Base-by-base conservation (phyloP, 2,329 filamentous ascomycete species). In the Catunica adiposa region DNA sequence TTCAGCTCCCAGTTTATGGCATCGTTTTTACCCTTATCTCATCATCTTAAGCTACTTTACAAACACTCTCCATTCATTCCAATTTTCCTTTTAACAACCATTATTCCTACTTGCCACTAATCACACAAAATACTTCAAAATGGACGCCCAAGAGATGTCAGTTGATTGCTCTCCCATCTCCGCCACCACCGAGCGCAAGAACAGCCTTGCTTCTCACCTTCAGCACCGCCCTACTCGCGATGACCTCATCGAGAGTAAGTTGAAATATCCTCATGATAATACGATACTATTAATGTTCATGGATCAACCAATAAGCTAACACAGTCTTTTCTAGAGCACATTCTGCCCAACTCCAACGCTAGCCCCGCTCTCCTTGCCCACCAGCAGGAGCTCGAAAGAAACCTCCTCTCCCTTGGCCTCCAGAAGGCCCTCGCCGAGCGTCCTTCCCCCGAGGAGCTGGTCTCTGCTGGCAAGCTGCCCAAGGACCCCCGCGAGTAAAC, bases 361-460 rank as follows among this genome's bases (percentile, higher is more conserved):
- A 88, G 89, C 0, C 89, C 89, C 0, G 78, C 83, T 1, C 73
- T 96, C 55, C 82, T 84, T 65, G 87, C 83, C 56, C 80, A 88
- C 60, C 88, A 92, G 68, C 80, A 96, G 44, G 80, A 89, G 68
- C 80, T 96, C 42, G 80, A 89, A 68, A 88, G 83, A 66, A 83
- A 88, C 68, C 95, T 96, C 89, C 79, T 84, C 14, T 84, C 82
- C 58, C 86, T 95, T 67, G 84, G 77, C 56, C 75, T 96, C 60
- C 92, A 94, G 68, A 88, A 94, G 64, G 89, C 89, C 68, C 80
- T 96, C 60, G 78, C 84, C 64, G 77, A 83, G 63, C 78, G 89
- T 20, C 89, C 89, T 1, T 75, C 78, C 37, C 84, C 86, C 9
- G 86, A 89, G 61, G 76, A 84, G 53, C 72, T 95, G 60, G 74